Percentiles rank a stretch among this genome's conserved stretches.
Evolutionary conservation across 2,329 filamentous ascomycete genomes (phyloP).

Genomic region (Cordyceps fumosorosea): DNA sequence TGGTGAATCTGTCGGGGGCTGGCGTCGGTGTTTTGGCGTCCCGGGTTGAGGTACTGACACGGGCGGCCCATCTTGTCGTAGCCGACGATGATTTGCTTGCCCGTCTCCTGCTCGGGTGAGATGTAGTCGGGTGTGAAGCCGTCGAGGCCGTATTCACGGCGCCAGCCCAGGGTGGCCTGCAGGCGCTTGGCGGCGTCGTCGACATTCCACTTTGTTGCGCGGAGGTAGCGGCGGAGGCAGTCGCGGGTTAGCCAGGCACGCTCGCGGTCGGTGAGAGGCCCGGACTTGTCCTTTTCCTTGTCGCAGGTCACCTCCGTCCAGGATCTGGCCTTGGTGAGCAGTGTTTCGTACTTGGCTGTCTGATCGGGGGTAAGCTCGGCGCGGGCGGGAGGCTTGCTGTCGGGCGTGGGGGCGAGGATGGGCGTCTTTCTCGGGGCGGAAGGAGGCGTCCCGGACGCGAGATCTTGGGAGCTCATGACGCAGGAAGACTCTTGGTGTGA

Average conservation of each 20-base stretch:
- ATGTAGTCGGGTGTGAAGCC: constrained; percentile 80
- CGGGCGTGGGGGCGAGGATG: constrained; percentile 49
- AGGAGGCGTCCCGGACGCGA: background rate
- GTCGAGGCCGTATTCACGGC: constrained; percentile 80
- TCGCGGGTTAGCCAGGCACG: constrained; percentile 87
- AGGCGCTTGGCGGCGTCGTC: constrained; percentile 72
- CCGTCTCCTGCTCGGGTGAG: constrained; percentile 89
- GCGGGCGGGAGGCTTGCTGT: constrained; percentile 49
- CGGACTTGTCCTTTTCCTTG: constrained; percentile 49
- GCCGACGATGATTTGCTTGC: constrained; percentile 85
- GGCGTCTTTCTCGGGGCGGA: constrained; percentile 42
- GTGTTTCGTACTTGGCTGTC: constrained; percentile 69
- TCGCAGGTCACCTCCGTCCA: constrained; percentile 61
- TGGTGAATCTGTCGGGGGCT: constrained; percentile 86
- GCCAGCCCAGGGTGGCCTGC: constrained; percentile 75
- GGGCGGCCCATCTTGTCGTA: constrained; percentile 82
- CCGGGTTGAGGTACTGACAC: constrained; percentile 85
- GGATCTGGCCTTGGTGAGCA: constrained; percentile 62
- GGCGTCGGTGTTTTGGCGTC: constrained; percentile 84
- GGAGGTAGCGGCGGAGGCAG: constrained; percentile 85
- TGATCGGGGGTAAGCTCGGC: constrained; percentile 67
- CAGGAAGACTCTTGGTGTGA: background rate
- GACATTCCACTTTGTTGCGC: constrained; percentile 85
- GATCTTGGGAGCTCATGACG: constrained; percentile 1
- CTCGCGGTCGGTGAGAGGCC: constrained; percentile 70